Evolutionary conservation across 768 basidiomycete genomes (phyloP).

Genomic region (Termitomyces sp.): DNA sequence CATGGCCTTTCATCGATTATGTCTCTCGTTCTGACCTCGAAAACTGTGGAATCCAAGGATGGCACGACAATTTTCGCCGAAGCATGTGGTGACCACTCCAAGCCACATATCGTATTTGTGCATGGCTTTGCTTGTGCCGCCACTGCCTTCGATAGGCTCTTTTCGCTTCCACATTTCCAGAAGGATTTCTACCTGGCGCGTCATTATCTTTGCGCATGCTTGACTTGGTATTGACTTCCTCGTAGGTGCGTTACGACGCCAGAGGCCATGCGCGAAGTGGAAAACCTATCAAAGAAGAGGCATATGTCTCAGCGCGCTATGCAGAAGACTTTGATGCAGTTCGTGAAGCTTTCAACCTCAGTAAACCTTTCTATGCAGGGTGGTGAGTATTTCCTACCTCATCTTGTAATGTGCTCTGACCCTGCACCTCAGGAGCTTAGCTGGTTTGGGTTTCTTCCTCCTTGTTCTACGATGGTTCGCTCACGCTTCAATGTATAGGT

Average conservation of each 20-base stretch:
- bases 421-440: too few relatives aligned
- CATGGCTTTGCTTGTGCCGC: neutral
- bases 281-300: neutral
- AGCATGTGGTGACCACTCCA: neutral
- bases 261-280: neutral
- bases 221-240: neutral
- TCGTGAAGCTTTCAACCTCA: neutral
- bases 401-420: too few relatives aligned
- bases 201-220: neutral
- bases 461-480: too few relatives aligned
- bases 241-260: neutral
- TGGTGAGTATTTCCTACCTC: neutral
- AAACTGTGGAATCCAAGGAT: neutral
- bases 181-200: neutral
- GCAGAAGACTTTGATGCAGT: neutral
- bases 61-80: neutral
- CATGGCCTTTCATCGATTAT: neutral
- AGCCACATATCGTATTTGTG: neutral
- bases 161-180: neutral
- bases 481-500: too few relatives aligned
- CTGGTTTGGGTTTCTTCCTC: too few relatives aligned
- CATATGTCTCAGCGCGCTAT: neutral
- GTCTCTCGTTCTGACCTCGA: neutral
- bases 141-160: neutral
- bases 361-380: neutral